phyloP scores from a whole-genome alignment of 768 basidiomycete genomes.

The Xerocomus potaroensis region DNA sequence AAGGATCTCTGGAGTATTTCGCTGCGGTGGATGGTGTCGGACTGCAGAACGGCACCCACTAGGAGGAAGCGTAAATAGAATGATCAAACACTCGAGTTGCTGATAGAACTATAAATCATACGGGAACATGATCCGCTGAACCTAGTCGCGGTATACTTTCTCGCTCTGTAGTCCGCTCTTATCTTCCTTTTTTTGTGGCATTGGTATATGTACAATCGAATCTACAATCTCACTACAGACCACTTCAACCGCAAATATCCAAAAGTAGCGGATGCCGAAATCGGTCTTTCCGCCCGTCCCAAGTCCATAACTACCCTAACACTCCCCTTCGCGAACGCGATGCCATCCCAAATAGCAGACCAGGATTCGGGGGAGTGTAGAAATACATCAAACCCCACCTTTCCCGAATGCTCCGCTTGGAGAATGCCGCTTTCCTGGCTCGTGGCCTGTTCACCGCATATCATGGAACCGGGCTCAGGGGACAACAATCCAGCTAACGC shows the following conservation, averaged over 20 bases:
- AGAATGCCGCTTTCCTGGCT: slow-evolving; percentile 1
- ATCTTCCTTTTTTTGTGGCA: too few relatives aligned
- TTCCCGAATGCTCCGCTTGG: neutral
- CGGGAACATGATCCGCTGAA: too few relatives aligned
- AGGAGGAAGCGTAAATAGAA: slow-evolving; percentile 42
- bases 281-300: neutral
- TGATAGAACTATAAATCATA: too few relatives aligned
- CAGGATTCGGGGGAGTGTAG: slow-evolving; percentile 34
- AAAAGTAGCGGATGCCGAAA: too few relatives aligned
- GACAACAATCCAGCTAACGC: slow-evolving; percentile 29
- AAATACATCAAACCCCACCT: slow-evolving; percentile 20
- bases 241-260: slow-evolving; percentile 18
- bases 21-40: slow-evolving; percentile 23
- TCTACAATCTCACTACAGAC: slow-evolving; percentile 24
- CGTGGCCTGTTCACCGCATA: slow-evolving; percentile 28
- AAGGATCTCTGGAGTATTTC: slow-evolving; percentile 74
- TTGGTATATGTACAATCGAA: too few relatives aligned
- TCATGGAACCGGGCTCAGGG: slow-evolving; percentile 27
- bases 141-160: too few relatives aligned
- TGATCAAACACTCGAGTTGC: neutral
- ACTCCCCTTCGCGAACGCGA: slow-evolving; percentile 24
- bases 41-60: slow-evolving; percentile 41
- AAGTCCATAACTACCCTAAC: slow-evolving; percentile 9
- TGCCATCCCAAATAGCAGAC: slow-evolving; percentile 36
- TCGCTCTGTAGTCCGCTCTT: too few relatives aligned